Base-by-base conservation (phyloP, 306 rosid species). In the Abrus precatorius region DNA sequence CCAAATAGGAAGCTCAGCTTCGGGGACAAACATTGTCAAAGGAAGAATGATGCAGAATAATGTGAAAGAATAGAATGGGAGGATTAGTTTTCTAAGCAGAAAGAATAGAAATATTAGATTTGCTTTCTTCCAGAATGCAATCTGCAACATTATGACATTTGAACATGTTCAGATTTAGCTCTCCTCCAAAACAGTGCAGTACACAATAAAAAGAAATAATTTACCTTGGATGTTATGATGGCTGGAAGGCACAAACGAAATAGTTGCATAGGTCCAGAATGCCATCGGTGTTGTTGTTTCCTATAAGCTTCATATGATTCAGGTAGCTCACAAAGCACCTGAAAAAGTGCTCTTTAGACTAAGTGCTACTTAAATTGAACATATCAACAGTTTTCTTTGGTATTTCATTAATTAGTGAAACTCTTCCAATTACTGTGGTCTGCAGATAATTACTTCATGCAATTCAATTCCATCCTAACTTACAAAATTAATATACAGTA, bases 11-110 rank as follows among this genome's bases (percentile, higher is more conserved):
- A 91, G 89, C 88, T 88, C 93, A 1, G 97, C 97, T 85, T 91
- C 97, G 0, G 97, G 97, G 77, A 91, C 89, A 66, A 89, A 89
- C 97, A 91, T 91, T 45, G 97, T 91, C 84, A 91, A 82, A 5
- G 97, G 97, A 81, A 91, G 97, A 64, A 91, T 89, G 62, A 91
- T 89, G 91, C 97, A 91, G 86, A 91, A 91, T 38, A 91, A 83
- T 34, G 97, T 91, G 90, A 91, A 91, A 32, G 97, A 91, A 84
- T 91, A 91, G 81, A 92, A 92, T n/a, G 97, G 94, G 72, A 90
- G 87, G 79, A 92, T 92, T 72, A 92, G 83, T 82, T 92, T 92
- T 76, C 92, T 80, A 32, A 92, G 90, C 4, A 92, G 91, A 88
- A 92, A 92, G 88, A 92, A 92, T 32, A 92, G 84, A 66, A 89